These are phyloP conservation scores for Lichtheimia hyalospora DNA, from an alignment of 371 early-diverging fungal genomes.

Conservation along the genomic window DNA sequence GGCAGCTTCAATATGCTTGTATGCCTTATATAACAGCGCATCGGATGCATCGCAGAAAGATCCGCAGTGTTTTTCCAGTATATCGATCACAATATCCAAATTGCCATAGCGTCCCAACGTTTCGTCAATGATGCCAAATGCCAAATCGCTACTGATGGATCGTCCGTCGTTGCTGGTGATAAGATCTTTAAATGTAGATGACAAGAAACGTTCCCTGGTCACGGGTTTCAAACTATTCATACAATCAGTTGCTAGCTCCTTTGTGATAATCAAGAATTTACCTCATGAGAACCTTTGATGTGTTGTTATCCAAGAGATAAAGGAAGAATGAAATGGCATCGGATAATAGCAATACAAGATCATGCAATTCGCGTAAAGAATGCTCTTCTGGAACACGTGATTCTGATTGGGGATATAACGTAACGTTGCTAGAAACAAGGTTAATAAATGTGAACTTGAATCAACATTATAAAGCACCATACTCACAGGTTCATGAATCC, in stretches of 20 bases:
- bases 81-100: slow-evolving; percentile 25
- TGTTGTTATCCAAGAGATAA: background rate
- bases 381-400: slow-evolving; percentile 19
- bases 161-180: slow-evolving; percentile 59
- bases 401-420: slow-evolving; percentile 14
- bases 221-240: slow-evolving; percentile 31
- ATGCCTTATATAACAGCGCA: slow-evolving; percentile 66
- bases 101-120: slow-evolving; percentile 16
- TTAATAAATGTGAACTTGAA: background rate
- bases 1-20: slow-evolving; percentile 22
- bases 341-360: slow-evolving; percentile 54
- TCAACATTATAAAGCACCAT: too few relatives aligned
- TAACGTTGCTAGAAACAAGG: slow-evolving; percentile 11
- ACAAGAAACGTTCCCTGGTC: slow-evolving; percentile 40
- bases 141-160: slow-evolving; percentile 58
- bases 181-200: slow-evolving; percentile 58
- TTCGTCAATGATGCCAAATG: slow-evolving; percentile 61
- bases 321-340: slow-evolving; percentile 71
- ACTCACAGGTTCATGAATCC: slow-evolving; percentile 25
- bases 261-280: slow-evolving; percentile 28
- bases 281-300: slow-evolving; percentile 32
- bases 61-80: slow-evolving; percentile 69
- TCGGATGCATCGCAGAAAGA: slow-evolving; percentile 71
- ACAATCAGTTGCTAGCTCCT: background rate
- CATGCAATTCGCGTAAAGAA: slow-evolving; percentile 61